phyloP scores from a whole-genome alignment of 495 filamentous ascomycete species.

The Pyronema domesticum region DNA sequence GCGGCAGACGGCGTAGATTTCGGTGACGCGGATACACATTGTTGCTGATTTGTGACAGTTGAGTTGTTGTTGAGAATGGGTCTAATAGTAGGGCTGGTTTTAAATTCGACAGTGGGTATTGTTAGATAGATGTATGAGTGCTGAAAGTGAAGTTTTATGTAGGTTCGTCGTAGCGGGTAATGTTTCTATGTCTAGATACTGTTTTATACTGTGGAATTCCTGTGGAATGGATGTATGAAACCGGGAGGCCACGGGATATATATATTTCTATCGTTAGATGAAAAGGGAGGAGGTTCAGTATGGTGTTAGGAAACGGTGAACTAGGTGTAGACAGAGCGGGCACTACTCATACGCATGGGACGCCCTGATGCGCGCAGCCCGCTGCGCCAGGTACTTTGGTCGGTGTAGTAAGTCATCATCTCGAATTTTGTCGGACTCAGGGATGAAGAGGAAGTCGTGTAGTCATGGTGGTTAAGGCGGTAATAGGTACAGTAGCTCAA shows the following conservation, averaged over 20 bases:
- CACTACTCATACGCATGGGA: constrained; percentile 5
- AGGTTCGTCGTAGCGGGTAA: no score
- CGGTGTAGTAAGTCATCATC: neutral
- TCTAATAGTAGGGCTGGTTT: constrained; percentile 1
- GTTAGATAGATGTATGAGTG: neutral
- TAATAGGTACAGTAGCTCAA: neutral
- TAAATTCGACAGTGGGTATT: neutral
- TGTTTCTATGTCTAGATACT: no score
- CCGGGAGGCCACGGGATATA: constrained; percentile 2
- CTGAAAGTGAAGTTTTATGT: no score
- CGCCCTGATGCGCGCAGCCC: constrained; percentile 1
- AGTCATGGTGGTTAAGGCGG: neutral
- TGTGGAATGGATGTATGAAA: neutral
- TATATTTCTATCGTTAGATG: neutral
- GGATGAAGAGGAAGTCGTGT: no score
- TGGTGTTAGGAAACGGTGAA: neutral
- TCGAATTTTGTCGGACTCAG: no score
- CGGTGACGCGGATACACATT: constrained; percentile 59
- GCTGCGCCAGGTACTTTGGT: neutral
- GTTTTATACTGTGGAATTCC: no score
- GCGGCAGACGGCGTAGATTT: constrained; percentile 61
- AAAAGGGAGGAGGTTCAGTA: constrained; percentile 1
- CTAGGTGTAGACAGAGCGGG: neutral
- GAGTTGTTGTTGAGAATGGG: constrained; percentile 11
- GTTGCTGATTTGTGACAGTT: constrained; percentile 14